Percentiles rank a stretch among this genome's conserved stretches.
These are phyloP conservation scores for Exophiala bonariae DNA, from an alignment of 2,329 filamentous ascomycete species.

Conservation along the genomic window DNA sequence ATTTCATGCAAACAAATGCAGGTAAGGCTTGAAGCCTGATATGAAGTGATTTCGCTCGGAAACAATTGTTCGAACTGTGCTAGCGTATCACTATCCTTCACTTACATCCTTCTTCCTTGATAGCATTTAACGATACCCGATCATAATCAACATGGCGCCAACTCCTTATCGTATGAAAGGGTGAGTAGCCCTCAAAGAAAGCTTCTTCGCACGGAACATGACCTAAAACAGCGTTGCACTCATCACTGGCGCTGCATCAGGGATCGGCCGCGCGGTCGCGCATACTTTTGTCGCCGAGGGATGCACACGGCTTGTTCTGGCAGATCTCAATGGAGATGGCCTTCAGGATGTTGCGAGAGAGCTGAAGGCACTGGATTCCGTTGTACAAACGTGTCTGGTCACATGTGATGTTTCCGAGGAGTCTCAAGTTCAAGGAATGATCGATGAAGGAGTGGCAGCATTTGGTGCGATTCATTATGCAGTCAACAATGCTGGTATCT, in stretches of 20 bases:
- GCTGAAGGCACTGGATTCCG: not conserved
- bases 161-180: not conserved
- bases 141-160: not conserved
- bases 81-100: too few relatives aligned
- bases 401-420: not conserved
- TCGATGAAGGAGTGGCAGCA: not conserved
- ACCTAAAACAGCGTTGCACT: not conserved
- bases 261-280: not conserved
- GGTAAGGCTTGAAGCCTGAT: too few relatives aligned
- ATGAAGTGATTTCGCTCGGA: too few relatives aligned
- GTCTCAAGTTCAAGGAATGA: not conserved
- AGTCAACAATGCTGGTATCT: constrained; percentile 57
- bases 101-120: too few relatives aligned
- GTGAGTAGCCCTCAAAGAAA: not conserved
- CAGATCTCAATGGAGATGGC: not conserved
- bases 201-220: not conserved
- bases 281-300: not conserved
- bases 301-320: not conserved
- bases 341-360: not conserved
- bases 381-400: not conserved
- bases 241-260: not conserved
- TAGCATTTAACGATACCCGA: too few relatives aligned
- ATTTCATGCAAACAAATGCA: too few relatives aligned
- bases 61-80: too few relatives aligned
- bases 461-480: constrained; percentile 43